phyloP scores from a whole-genome alignment of 108 stramenopile genomes.

The Skeletonema marinoi region DNA sequence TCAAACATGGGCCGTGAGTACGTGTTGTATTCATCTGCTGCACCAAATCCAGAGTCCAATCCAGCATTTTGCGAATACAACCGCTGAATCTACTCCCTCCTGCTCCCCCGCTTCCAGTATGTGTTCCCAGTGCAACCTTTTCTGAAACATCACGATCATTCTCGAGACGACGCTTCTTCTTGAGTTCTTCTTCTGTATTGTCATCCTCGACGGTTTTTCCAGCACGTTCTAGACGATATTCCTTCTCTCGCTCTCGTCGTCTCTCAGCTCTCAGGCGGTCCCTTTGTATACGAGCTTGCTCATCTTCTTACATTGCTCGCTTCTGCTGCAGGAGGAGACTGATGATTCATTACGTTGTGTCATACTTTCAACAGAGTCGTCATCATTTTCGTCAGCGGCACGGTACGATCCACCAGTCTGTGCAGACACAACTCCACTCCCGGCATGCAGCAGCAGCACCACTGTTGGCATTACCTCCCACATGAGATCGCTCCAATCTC shows the following conservation, averaged over 20 bases:
- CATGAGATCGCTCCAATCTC: constrained; percentile 75
- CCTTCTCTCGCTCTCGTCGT: constrained; percentile 92
- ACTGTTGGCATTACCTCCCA: not conserved
- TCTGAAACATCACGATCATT: constrained; percentile 97
- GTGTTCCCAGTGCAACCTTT: constrained; percentile 97
- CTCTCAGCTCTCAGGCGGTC: constrained; percentile 92
- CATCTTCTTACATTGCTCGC: constrained; percentile 39
- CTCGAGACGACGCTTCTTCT: constrained; percentile 87
- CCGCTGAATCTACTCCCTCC: constrained; percentile 92
- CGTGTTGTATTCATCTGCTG: constrained; percentile 97
- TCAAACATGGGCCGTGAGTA: constrained; percentile 95
- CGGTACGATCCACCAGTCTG: not conserved
- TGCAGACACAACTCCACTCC: not conserved
- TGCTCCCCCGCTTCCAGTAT: constrained; percentile 79
- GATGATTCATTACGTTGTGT: not conserved
- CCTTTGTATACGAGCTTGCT: constrained; percentile 84
- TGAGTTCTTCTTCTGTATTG: constrained; percentile 48
- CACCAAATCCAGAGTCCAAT: constrained; percentile 95
- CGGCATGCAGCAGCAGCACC: not conserved
- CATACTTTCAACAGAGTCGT: constrained; percentile 40
- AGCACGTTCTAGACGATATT: constrained; percentile 89
- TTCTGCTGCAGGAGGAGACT: not conserved
- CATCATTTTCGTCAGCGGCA: constrained; percentile 37
- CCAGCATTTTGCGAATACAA: constrained; percentile 96
- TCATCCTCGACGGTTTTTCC: constrained; percentile 49